A percentile compares a stretch with the other conserved stretches of the same genome.
Evolutionary conservation across 305 asterid species (phyloP).

Genomic region (Solanum chacoense): DNA sequence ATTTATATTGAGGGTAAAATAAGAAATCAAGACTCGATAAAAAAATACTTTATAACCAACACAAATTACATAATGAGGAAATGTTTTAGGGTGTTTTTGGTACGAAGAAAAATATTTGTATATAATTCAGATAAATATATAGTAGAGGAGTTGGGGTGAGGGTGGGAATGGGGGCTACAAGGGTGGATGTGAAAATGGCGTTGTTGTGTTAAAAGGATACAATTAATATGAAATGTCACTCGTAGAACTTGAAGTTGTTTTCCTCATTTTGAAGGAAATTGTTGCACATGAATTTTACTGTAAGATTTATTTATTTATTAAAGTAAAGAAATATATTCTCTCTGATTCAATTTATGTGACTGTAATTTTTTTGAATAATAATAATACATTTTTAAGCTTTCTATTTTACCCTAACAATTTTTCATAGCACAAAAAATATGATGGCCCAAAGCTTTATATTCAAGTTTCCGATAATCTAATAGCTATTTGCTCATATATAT

Average conservation of each 20-base stretch:
- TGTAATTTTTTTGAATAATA: too few species aligned
- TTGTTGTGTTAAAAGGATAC: background rate
- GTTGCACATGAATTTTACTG: background rate
- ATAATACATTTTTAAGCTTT: background rate
- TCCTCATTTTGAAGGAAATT: too few species aligned
- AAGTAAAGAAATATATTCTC: background rate
- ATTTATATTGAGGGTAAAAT: too few species aligned
- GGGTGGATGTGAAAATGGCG: background rate
- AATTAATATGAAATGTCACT: too few species aligned
- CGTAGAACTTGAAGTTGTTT: too few species aligned
- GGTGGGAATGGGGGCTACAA: background rate
- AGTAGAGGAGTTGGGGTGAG: background rate
- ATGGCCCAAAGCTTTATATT: background rate
- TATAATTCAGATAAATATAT: too few species aligned
- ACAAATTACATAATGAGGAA: background rate
- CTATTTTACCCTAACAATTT: background rate
- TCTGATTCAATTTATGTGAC: background rate
- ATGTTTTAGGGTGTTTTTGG: background rate
- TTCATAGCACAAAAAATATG: background rate
- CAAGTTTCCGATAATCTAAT: background rate
- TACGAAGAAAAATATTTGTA: background rate
- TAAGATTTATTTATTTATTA: background rate
- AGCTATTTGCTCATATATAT: background rate
- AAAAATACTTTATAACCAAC: background rate
- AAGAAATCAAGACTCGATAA: background rate